A percentile compares a stretch with the other conserved stretches of the same genome.
phyloP scores from a whole-genome alignment of 2,329 filamentous ascomycete genomes.

The Botryosphaeria dothidea region DNA sequence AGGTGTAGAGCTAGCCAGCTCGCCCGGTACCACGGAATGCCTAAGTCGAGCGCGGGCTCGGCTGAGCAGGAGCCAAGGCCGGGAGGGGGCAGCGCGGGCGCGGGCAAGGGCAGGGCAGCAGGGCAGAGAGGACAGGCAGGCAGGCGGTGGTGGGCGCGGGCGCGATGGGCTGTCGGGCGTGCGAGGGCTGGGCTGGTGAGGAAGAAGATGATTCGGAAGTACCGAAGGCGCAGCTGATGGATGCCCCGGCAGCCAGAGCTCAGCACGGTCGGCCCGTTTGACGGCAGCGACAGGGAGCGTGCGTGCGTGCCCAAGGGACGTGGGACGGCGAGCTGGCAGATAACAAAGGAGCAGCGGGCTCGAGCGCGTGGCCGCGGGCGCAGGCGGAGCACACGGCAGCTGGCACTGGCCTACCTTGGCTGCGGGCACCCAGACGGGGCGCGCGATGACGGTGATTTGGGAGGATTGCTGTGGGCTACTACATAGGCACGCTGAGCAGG shows the following conservation, averaged over 20 bases:
- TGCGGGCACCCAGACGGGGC: not conserved
- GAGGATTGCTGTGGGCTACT: not conserved
- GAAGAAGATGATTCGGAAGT: conserved; percentile 2
- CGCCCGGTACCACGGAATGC: conserved; percentile 12
- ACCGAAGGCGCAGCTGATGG: conserved; percentile 6
- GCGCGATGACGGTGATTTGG: not conserved
- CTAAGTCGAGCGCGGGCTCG: conserved; percentile 1
- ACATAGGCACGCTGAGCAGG: not conserved
- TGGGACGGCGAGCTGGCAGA: not conserved
- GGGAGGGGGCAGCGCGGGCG: not conserved
- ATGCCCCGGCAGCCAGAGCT: not conserved
- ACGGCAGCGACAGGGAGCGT: not conserved
- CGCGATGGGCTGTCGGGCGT: not conserved
- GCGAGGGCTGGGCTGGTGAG: not conserved
- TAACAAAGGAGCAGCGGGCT: conserved; percentile 12
- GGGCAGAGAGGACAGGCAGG: not conserved
- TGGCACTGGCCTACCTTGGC: not conserved
- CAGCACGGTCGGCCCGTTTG: conserved; percentile 9
- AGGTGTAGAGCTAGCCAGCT: conserved; percentile 17
- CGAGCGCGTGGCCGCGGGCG: not conserved
- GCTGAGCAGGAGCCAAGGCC: conserved; percentile 13
- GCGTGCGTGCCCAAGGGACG: not conserved
- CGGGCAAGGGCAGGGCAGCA: not conserved
- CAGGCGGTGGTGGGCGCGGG: not conserved
- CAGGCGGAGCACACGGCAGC: not conserved